phyloP scores from a whole-genome alignment of 768 basidiomycete genomes.

The Boletus speciosus region DNA sequence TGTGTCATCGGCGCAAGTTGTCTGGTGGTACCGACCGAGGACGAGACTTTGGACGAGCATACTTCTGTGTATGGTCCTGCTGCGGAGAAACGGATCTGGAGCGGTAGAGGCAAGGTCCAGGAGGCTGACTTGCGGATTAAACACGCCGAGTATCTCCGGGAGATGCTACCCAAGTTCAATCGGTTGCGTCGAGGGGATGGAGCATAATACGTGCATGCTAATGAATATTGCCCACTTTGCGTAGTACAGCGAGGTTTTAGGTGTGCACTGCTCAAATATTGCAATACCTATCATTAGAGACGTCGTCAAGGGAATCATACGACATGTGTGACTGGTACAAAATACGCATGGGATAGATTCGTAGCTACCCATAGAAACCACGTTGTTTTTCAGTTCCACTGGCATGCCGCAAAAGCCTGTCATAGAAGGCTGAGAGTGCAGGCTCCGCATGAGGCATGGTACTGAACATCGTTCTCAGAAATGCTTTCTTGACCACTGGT shows the following conservation, averaged over 20 bases:
- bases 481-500: slow-evolving; percentile 12
- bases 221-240: background rate
- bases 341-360: background rate
- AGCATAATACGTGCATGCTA: slow-evolving; percentile 25
- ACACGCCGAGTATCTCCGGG: slow-evolving; percentile 87
- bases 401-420: background rate
- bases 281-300: background rate
- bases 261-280: background rate
- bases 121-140: slow-evolving; percentile 82
- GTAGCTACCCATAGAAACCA: background rate
- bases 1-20: slow-evolving; percentile 84
- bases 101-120: slow-evolving; percentile 78
- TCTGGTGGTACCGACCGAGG: slow-evolving; percentile 72
- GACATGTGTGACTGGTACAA: background rate
- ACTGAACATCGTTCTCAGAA: slow-evolving; percentile 8
- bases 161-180: slow-evolving; percentile 91
- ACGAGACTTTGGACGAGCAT: slow-evolving; percentile 76
- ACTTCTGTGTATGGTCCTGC: slow-evolving; percentile 80
- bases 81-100: slow-evolving; percentile 77
- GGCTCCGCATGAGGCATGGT: slow-evolving; percentile 9
- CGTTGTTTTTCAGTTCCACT: too few species aligned
- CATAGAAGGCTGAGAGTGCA: slow-evolving; percentile 16
- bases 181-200: slow-evolving; percentile 61
- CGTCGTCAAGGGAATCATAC: background rate
- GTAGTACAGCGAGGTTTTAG: background rate